Conservation (phyloP, 225 moss, liverwort and hornwort genomes). For the Climacium dendroides region DNA sequence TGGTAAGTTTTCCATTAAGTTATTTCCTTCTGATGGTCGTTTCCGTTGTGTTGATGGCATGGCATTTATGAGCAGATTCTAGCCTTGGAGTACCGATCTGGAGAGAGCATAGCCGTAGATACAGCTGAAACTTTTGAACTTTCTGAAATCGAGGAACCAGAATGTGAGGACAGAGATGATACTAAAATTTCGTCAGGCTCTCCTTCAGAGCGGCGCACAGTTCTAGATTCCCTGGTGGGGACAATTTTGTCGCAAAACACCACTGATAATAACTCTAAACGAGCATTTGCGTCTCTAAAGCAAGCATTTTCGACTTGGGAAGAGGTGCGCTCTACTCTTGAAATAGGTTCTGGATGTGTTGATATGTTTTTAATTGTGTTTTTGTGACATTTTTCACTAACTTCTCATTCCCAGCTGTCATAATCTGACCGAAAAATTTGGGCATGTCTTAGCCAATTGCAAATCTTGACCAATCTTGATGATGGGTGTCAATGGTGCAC, state of each 20-base stretch:
- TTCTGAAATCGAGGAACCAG: slow-evolving; percentile 1
- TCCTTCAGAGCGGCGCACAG: slow-evolving; percentile 42
- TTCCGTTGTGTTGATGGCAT: neutral
- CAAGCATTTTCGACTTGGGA: slow-evolving; percentile 70
- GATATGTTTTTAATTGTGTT: neutral
- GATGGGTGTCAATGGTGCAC: neutral
- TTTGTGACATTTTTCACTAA: neutral
- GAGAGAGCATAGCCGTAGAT: neutral
- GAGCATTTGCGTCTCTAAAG: slow-evolving; percentile 70
- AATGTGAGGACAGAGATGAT: neutral
- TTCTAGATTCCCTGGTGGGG: slow-evolving; percentile 78
- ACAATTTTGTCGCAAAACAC: slow-evolving; percentile 87
- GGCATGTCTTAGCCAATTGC: neutral
- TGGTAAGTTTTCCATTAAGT: neutral
- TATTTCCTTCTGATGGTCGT: neutral
- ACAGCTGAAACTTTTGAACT: neutral
- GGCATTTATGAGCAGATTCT: slow-evolving; percentile 15
- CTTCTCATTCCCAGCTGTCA: neutral
- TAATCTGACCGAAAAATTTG: neutral
- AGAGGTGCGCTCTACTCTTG: slow-evolving; percentile 27
- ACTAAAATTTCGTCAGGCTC: slow-evolving; percentile 10
- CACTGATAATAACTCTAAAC: slow-evolving; percentile 69
- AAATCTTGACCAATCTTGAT: neutral
- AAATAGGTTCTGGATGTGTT: neutral
- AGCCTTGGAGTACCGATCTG: slow-evolving; percentile 23